Evolutionary conservation across 164 flowering plant species (phyloP), one percentile per base, ranked within the genome.

Genomic region (Kalanchoe fedtschenkoi): DNA sequence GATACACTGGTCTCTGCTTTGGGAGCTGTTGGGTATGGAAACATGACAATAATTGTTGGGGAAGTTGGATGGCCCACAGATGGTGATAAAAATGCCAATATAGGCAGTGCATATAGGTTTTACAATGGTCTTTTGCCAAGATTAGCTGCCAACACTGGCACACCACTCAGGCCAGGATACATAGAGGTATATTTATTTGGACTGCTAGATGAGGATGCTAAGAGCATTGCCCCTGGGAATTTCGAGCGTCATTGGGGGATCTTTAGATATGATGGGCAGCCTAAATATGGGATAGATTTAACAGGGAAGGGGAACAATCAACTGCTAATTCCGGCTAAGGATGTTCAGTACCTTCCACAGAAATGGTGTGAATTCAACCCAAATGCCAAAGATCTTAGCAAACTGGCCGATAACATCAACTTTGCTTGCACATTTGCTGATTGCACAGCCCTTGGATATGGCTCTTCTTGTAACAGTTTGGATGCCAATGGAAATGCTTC

Each of bases 191-290:
- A 87, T 62, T 69, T 89, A 44, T 89, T 89, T 53, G 69, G 92
- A 7, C 73, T 89, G 19, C 0, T 86, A 7, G 99, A 93, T 47
- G 99, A 93, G 71, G 84, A 93, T 71, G 58, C 61, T 37, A 93
- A 93, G 75, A 88, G 96, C 63, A 62, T 86, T 11, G 85, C 81
- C 10, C 99, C 99, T 0, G 96, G 96, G 11, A 44, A 53, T 14
- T 93, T 93, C 54, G 99, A 93, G 74, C 78, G 99, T 1, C 97
- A 93, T 38, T 93, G 99, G 99, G 99, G 99, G 15, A 79, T 93
- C 19, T 88, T 83, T 28, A 57, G 70, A 19, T 92, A 80, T 22
- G 97, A 90, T 56, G 97, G 97, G 14, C 72, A 76, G 72, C 96
- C 99, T 2, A 93, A 93, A 71, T 93, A 75, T 63, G 72, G 76